phyloP scores from a whole-genome alignment of 208 protist species.

The Blastocrithidia nonstop region DNA sequence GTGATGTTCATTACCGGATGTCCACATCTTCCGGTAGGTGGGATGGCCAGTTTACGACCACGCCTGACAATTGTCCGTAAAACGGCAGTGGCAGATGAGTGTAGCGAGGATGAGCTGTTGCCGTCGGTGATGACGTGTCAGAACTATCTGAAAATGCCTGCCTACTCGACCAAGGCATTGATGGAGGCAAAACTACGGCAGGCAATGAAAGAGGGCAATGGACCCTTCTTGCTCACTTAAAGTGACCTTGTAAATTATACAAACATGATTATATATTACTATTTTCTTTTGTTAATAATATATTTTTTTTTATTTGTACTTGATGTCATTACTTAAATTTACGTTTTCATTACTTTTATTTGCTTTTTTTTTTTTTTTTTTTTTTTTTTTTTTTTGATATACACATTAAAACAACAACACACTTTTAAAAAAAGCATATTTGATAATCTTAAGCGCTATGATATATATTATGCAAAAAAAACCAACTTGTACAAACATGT shows the following conservation, averaged over 20 bases:
- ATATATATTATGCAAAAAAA: neutral
- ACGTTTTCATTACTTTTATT: neutral
- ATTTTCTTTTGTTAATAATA: constrained; percentile 7
- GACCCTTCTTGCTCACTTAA: constrained; percentile 79
- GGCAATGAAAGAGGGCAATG: constrained; percentile 71
- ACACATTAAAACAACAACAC: neutral
- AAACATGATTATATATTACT: constrained; percentile 2
- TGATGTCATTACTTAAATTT: neutral
- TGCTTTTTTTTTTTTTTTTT: neutral
- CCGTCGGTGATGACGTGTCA: constrained; percentile 88
- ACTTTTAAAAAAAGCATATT: neutral
- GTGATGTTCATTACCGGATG: constrained; percentile 84
- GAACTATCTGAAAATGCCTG: constrained; percentile 88
- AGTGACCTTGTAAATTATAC: neutral
- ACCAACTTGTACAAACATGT: neutral
- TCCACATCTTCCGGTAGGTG: constrained; percentile 67
- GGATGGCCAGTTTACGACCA: constrained; percentile 48
- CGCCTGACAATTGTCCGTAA: constrained; percentile 86
- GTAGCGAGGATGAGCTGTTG: constrained; percentile 59
- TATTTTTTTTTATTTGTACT: constrained; percentile 8
- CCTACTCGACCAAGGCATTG: constrained; percentile 63
- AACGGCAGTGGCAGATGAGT: constrained; percentile 21
- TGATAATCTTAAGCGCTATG: neutral
- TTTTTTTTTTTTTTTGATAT: neutral
- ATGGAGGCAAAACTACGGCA: constrained; percentile 78